These are phyloP conservation scores for Termitomyces sp. DNA, from an alignment of 768 basidiomycete genomes.

Conservation along the genomic window DNA sequence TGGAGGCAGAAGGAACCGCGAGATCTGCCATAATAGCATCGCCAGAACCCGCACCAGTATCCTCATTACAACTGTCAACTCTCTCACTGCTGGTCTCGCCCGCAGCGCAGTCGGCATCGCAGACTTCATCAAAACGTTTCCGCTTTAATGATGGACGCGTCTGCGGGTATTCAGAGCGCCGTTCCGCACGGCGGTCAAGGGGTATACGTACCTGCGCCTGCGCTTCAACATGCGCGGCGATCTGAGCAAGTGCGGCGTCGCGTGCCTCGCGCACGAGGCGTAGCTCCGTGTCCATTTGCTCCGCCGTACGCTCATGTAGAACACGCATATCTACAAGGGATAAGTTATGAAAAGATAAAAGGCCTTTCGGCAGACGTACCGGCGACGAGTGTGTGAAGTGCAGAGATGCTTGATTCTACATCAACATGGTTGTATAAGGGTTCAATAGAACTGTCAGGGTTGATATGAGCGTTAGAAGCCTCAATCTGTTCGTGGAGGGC, in stretches of 20 bases:
- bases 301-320: conserved; percentile 35
- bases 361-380: conserved; percentile 26
- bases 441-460: background rate
- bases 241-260: conserved; percentile 28
- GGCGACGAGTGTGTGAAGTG: conserved; percentile 31
- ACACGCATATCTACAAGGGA: conserved; percentile 35
- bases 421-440: conserved; percentile 19
- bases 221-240: conserved; percentile 23
- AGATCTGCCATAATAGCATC: conserved; percentile 9
- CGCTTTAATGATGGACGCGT: conserved; percentile 44
- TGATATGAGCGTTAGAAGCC: background rate
- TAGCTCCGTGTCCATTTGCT: conserved; percentile 41
- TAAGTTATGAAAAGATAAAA: conserved; percentile 5
- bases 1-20: background rate
- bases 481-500: conserved; percentile 27
- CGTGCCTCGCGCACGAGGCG: conserved; percentile 36
- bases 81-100: background rate
- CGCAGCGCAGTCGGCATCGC: conserved; percentile 18
- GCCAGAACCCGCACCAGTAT: conserved; percentile 14
- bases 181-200: conserved; percentile 3
- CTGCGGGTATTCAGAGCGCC: conserved; percentile 19
- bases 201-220: conserved; percentile 26
- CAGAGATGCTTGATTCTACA: conserved; percentile 25
- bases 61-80: background rate
- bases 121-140: conserved; percentile 36